Conservation (phyloP, 257 asterid species). For the Solanum medicagineum region DNA sequence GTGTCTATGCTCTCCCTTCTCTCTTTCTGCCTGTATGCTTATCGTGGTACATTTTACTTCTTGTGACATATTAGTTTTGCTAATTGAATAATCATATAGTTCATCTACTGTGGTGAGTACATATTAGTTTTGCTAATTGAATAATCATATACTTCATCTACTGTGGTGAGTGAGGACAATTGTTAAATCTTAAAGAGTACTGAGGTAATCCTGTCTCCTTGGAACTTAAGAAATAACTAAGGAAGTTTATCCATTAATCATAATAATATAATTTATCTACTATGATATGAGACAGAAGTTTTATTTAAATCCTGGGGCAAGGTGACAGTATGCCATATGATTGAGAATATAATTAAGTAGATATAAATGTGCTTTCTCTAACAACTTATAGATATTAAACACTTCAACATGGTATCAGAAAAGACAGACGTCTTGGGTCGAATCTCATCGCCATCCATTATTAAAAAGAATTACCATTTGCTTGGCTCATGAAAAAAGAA, state of each 20-base stretch:
- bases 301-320: background rate
- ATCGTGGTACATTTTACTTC: background rate
- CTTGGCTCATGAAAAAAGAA: background rate
- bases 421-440: background rate
- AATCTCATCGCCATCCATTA: background rate
- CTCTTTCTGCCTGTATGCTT: background rate
- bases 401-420: background rate
- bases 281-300: background rate
- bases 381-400: background rate
- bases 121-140: background rate
- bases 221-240: background rate
- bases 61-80: background rate
- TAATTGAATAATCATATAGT: no score
- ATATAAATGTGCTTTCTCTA: background rate
- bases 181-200: background rate
- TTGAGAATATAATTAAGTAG: background rate
- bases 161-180: background rate
- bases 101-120: no score
- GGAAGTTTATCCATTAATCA: background rate
- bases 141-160: background rate
- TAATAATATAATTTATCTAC: background rate
- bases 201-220: background rate
- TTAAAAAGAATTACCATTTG: background rate
- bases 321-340: background rate
- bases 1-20: slow-evolving; percentile 9